phyloP scores from a whole-genome alignment of 1,139 yeast species.

The Candida glucosophila region DNA sequence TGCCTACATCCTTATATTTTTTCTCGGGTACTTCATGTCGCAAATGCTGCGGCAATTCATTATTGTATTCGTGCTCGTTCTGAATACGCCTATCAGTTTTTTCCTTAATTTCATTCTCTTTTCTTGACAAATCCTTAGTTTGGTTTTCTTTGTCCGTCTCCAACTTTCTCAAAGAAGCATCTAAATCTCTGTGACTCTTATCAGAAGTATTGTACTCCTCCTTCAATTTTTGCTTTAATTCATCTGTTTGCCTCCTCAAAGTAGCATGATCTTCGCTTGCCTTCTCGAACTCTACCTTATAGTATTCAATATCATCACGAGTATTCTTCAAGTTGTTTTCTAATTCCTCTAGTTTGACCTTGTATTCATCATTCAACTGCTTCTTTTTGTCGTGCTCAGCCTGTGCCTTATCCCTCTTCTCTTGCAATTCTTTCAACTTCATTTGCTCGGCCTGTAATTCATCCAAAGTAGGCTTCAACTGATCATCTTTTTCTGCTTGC shows the following conservation, averaged over 20 bases:
- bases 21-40: slow-evolving; percentile 32
- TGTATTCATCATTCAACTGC: slow-evolving; percentile 25
- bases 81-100: slow-evolving; percentile 27
- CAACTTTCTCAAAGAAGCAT: slow-evolving; percentile 23
- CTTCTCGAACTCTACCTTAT: slow-evolving; percentile 19
- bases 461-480: slow-evolving; percentile 31
- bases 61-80: slow-evolving; percentile 37
- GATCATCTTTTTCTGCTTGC: slow-evolving; percentile 39
- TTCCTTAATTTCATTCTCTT: slow-evolving; percentile 26
- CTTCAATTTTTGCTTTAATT: slow-evolving; percentile 17
- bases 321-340: slow-evolving; percentile 29
- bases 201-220: slow-evolving; percentile 18
- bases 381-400: slow-evolving; percentile 28
- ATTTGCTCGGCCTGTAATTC: slow-evolving; percentile 31
- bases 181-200: slow-evolving; percentile 21
- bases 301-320: slow-evolving; percentile 28
- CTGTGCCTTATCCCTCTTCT: slow-evolving; percentile 27
- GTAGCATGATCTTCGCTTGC: slow-evolving; percentile 23
- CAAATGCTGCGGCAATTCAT: slow-evolving; percentile 47
- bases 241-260: slow-evolving; percentile 23
- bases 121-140: slow-evolving; percentile 18
- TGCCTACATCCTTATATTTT: slow-evolving; percentile 32
- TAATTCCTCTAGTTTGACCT: slow-evolving; percentile 25
- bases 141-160: slow-evolving; percentile 21
- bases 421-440: slow-evolving; percentile 31